Percentiles rank a stretch among this genome's conserved stretches.
Conservation (phyloP, 148 eudicot genomes). For the Vaccinium myrtillus region DNA sequence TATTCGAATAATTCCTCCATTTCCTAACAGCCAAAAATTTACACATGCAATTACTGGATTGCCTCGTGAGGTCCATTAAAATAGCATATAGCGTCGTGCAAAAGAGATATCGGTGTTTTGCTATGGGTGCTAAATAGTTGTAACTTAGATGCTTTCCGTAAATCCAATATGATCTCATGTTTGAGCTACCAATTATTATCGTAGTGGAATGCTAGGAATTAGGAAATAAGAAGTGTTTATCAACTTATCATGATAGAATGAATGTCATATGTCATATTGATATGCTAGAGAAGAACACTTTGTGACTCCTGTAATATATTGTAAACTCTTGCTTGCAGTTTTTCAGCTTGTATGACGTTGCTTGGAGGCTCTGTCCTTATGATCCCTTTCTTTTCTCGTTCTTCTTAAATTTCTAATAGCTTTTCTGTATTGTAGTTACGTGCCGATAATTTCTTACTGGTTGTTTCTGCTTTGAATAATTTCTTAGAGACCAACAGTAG, state of each 20-base stretch:
- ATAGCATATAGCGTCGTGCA: neutral
- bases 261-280: neutral
- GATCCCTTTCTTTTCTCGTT: neutral
- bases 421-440: neutral
- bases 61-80: neutral
- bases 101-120: neutral
- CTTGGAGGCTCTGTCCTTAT: neutral
- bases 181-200: neutral
- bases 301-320: neutral
- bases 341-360: neutral
- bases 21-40: neutral
- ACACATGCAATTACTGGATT: neutral
- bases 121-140: neutral
- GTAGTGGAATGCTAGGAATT: neutral
- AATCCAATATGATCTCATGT: too few relatives aligned
- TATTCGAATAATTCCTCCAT: too few relatives aligned
- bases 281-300: neutral
- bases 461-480: constrained; percentile 10
- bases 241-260: neutral
- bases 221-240: neutral
- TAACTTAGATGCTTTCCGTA: neutral
- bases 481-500: constrained; percentile 70
- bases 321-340: neutral
- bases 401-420: neutral
- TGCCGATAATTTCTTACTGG: neutral